Evolutionary conservation across 306 rosid species (phyloP), one percentile per base, ranked within the genome.

Genomic region (Styphnolobium japonicum): DNA sequence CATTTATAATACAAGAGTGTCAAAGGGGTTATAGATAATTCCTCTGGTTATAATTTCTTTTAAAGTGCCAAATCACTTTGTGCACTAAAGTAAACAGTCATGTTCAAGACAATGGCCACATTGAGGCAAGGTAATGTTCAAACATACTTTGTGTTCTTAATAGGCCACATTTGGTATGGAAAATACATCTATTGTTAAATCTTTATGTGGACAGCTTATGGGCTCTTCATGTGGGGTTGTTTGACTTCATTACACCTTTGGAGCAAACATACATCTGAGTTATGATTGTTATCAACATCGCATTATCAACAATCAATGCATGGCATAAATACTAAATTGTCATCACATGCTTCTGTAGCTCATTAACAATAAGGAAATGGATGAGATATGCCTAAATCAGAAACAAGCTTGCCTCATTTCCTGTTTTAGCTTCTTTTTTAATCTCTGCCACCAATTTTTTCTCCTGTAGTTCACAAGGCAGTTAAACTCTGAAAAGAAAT

Each of bases 361-460:
- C 43, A 34, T 39, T 31, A 45, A 55, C 33, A 43, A 29, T 18
- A 27, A 71, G 75, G 37, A 68, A 81, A 55, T 21, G 57, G 62
- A 63, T 51, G 67, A 52, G 16, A 49, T 15, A 39, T 55, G 31
- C 11, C 49, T 55, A 48, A 45, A 56, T 29, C 73, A 72, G 48
- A 53, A 69, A 23, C 8, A 39, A 76, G 78, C 81, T 81, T 85
- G 71, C 98, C 93, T 94, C 98, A 79, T 94, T 94, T 80, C 98
- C 97, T 0, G 95, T 94, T 89, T 94, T 94, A 22, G 98, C 98
- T 19, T 80, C 74, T 73, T 89, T 87, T 83, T 94, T 94, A 69
- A 92, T 94, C 83, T 94, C 98, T 6, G 98, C 98, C 81, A 94
- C 97, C 82, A 94, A 85, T 67, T 89, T 94, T 79, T 80, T 94